A percentile compares a stretch with the other conserved stretches of the same genome.
Conservation (phyloP, 1,139 yeast species). For the Lodderomyces parapsilosis region DNA sequence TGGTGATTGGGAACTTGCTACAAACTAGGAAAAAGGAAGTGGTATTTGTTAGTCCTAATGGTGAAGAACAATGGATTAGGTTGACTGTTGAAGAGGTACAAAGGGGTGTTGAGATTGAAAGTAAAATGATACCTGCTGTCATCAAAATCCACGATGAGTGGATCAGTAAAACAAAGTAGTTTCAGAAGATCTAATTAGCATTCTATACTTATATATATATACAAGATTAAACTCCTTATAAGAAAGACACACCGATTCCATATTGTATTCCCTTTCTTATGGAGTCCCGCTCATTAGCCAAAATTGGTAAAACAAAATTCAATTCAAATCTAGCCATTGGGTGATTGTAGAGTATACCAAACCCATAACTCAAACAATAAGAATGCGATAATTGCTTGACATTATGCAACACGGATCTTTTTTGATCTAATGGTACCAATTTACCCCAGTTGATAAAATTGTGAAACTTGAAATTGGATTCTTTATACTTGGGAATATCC, state of each 20-base stretch:
- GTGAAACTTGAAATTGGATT: slow-evolving; percentile 68
- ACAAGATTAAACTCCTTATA: slow-evolving; percentile 35
- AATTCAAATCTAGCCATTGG: slow-evolving; percentile 91
- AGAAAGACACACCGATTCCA: slow-evolving; percentile 85
- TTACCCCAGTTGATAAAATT: slow-evolving; percentile 74
- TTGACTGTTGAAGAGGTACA: slow-evolving; percentile 43
- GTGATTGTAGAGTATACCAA: slow-evolving; percentile 79
- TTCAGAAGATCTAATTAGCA: neutral
- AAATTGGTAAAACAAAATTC: slow-evolving; percentile 77
- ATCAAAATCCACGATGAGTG: slow-evolving; percentile 60
- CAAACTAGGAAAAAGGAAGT: slow-evolving; percentile 89
- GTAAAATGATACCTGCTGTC: slow-evolving; percentile 74
- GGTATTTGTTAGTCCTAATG: slow-evolving; percentile 69
- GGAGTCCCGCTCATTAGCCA: slow-evolving; percentile 62
- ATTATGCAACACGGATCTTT: slow-evolving; percentile 16
- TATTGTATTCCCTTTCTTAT: slow-evolving; percentile 86
- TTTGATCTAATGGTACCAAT: slow-evolving; percentile 46
- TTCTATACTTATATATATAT: slow-evolving; percentile 4
- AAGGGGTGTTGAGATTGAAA: slow-evolving; percentile 61
- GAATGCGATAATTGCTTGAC: slow-evolving; percentile 27
- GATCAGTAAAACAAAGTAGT: slow-evolving; percentile 33
- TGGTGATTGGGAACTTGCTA: slow-evolving; percentile 90
- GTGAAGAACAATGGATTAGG: slow-evolving; percentile 49
- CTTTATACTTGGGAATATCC: slow-evolving; percentile 58
- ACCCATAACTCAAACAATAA: slow-evolving; percentile 59